These are phyloP conservation scores for Nissolia schottii DNA, from an alignment of 306 rosid genomes.

Conservation along the genomic window DNA sequence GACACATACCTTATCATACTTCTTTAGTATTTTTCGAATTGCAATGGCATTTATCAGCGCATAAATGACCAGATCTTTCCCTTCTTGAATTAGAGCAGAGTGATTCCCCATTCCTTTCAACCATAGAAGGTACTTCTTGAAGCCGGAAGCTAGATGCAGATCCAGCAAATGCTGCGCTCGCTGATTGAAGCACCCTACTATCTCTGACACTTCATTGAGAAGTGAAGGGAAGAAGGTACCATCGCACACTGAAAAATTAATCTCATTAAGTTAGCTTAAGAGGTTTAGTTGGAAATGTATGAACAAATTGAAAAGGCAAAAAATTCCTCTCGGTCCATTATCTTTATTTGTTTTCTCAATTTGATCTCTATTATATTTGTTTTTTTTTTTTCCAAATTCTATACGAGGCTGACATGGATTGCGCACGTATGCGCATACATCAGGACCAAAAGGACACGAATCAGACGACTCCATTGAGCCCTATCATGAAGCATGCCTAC, in stretches of 20 bases:
- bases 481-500: no score
- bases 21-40: conserved; percentile 75
- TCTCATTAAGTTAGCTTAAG: not conserved
- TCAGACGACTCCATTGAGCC: no score
- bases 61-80: conserved; percentile 73
- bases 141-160: conserved; percentile 75
- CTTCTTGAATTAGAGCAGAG: conserved; percentile 51
- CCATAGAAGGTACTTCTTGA: conserved; percentile 64
- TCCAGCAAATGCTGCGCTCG: conserved; percentile 76
- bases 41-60: conserved; percentile 84
- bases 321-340: no score
- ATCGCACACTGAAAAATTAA: conserved; percentile 63
- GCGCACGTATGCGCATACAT: no score
- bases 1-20: conserved; percentile 81
- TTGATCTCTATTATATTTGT: no score
- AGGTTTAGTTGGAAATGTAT: not conserved
- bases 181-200: conserved; percentile 74
- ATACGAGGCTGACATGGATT: no score
- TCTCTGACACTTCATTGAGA: conserved; percentile 73
- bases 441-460: no score
- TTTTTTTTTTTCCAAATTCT: no score
- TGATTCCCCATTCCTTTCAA: conserved; percentile 53
- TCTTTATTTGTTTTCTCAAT: no score
- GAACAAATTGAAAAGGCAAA: not conserved
- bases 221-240: conserved; percentile 90